A percentile compares a stretch with the other conserved stretches of the same genome.
These are phyloP conservation scores for Mycena pura DNA, from an alignment of 768 basidiomycete genomes.

Conservation along the genomic window DNA sequence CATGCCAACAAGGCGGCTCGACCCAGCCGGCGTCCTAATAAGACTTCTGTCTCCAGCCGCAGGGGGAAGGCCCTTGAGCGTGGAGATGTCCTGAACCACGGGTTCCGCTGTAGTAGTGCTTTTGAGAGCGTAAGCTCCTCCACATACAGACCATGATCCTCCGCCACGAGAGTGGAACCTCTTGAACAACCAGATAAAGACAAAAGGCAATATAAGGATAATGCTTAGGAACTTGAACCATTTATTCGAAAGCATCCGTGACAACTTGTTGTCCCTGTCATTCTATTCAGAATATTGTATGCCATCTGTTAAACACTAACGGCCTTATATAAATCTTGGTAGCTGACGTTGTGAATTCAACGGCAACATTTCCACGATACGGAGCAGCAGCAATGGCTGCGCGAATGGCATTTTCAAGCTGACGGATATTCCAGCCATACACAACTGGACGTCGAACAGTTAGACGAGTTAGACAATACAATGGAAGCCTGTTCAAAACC, in stretches of 20 bases:
- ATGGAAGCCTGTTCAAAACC: slow-evolving; percentile 33
- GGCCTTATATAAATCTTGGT: slow-evolving; percentile 70
- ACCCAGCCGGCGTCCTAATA: slow-evolving; percentile 42
- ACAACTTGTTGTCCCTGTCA: slow-evolving; percentile 57
- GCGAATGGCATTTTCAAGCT: slow-evolving; percentile 45
- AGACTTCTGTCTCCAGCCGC: slow-evolving; percentile 25
- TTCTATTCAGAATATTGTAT: background rate
- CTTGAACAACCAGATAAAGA: slow-evolving; percentile 83
- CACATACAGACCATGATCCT: slow-evolving; percentile 78
- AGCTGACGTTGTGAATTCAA: slow-evolving; percentile 56
- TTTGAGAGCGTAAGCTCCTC: slow-evolving; percentile 78
- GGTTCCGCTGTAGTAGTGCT: slow-evolving; percentile 39
- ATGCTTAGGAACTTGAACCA: slow-evolving; percentile 76
- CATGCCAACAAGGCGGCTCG: slow-evolving; percentile 57
- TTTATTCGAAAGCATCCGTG: slow-evolving; percentile 69
- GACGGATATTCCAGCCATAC: slow-evolving; percentile 56
- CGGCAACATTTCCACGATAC: slow-evolving; percentile 52
- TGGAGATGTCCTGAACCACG: slow-evolving; percentile 27
- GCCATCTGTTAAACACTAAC: background rate
- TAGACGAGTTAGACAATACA: background rate
- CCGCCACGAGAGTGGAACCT: slow-evolving; percentile 72
- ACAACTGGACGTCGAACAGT: slow-evolving; percentile 30
- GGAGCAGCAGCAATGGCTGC: slow-evolving; percentile 52
- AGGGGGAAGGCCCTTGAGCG: slow-evolving; percentile 22
- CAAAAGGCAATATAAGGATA: slow-evolving; percentile 75